Evolutionary conservation across 441 rosid species (phyloP).

Genomic region (Arabidopsis hybrid): DNA sequence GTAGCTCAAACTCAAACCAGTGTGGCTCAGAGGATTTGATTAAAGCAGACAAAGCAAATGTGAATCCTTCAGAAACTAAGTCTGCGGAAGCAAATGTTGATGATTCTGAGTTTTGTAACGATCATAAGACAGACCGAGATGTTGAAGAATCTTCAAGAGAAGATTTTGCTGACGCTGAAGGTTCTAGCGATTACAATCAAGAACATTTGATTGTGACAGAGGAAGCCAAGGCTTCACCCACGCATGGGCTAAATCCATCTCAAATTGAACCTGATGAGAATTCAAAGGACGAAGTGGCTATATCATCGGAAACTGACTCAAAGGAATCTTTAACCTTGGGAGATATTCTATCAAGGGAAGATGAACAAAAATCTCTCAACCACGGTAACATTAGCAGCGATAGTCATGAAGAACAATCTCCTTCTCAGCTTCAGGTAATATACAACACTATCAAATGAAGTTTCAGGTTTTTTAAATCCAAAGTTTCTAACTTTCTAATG

Average conservation of each 20-base stretch:
- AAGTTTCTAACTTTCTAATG: conserved; percentile 22
- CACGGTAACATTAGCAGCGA: neutral
- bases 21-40: conserved; percentile 40
- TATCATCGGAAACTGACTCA: conserved; percentile 34
- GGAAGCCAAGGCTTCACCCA: conserved; percentile 26
- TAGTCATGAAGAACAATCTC: conserved; percentile 38
- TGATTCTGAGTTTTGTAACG: conserved; percentile 27
- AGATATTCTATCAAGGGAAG: conserved; percentile 50
- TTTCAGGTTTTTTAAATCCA: neutral
- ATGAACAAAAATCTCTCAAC: conserved; percentile 28
- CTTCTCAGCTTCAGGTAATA: conserved; percentile 48
- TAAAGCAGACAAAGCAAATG: conserved; percentile 28
- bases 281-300: neutral
- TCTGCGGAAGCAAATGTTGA: conserved; percentile 24
- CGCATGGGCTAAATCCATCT: neutral
- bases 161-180: conserved; percentile 41
- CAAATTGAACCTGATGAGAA: conserved; percentile 25
- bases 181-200: conserved; percentile 33
- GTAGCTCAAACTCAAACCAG: conserved; percentile 34
- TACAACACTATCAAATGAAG: neutral
- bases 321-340: conserved; percentile 49
- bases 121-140: conserved; percentile 23
- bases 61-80: conserved; percentile 22
- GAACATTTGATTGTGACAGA: conserved; percentile 34
- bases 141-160: conserved; percentile 40